Conservation (phyloP, 2,329 filamentous ascomycete species). For the Trichoderma sp. region DNA sequence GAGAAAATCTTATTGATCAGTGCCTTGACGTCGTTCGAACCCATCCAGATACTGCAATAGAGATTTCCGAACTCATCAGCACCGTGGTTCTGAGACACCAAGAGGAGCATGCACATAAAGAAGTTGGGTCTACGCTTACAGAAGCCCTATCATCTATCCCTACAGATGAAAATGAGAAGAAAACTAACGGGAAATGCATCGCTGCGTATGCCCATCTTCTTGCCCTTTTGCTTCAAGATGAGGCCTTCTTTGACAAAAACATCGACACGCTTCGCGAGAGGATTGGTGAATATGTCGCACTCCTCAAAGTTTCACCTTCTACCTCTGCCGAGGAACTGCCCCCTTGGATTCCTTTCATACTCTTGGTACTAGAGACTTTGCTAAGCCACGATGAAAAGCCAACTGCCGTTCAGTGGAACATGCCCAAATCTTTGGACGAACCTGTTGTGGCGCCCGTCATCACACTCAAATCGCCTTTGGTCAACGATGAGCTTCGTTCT, state of each 20-base stretch:
- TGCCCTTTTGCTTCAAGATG: conserved; percentile 82
- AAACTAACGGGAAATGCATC: conserved; percentile 64
- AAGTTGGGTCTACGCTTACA: conserved; percentile 80
- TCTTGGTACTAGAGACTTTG: conserved; percentile 86
- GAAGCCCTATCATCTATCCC: conserved; percentile 76
- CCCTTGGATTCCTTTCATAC: conserved; percentile 87
- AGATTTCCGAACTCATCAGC: conserved; percentile 83
- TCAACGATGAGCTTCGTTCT: conserved; percentile 64
- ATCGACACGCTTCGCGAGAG: conserved; percentile 74
- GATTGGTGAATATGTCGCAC: conserved; percentile 73
- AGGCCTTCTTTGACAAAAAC: conserved; percentile 75
- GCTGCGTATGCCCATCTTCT: conserved; percentile 91
- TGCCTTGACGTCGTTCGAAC: conserved; percentile 87
- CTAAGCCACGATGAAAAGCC: conserved; percentile 89
- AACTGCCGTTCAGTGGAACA: conserved; percentile 69
- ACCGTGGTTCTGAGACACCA: conserved; percentile 65
- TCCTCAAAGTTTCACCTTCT: conserved; percentile 70
- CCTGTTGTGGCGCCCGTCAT: conserved; percentile 57
- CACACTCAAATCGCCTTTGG: conserved; percentile 58
- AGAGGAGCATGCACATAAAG: conserved; percentile 59
- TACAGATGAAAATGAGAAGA: conserved; percentile 63
- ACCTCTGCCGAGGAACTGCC: conserved; percentile 76
- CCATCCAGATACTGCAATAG: conserved; percentile 86
- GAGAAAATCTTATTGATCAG: conserved; percentile 79
- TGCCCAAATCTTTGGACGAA: conserved; percentile 54